Conservation (phyloP, 2,329 filamentous ascomycete genomes). For the Scedosporium aurantiacum region DNA sequence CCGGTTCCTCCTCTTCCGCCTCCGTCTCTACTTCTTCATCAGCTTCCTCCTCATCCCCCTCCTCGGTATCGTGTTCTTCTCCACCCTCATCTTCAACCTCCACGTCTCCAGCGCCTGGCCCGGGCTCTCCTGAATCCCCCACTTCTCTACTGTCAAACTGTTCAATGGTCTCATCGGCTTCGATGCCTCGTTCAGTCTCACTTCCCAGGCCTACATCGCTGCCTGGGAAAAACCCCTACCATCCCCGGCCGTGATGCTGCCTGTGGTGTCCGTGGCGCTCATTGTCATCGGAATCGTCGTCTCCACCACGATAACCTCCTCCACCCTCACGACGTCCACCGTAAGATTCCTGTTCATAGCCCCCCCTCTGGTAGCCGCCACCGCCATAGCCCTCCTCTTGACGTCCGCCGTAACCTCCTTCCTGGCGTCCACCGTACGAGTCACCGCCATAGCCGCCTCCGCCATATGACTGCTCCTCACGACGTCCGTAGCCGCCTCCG, state of each 20-base stretch:
- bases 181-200: conserved; percentile 12
- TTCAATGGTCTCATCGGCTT: conserved; percentile 11
- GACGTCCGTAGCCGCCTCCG: conserved; percentile 11
- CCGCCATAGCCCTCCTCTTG: conserved; percentile 12
- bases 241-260: background rate
- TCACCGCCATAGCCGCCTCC: conserved; percentile 14
- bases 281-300: background rate
- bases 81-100: conserved; percentile 8
- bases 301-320: background rate
- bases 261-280: conserved; percentile 11
- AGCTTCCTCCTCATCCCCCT: background rate
- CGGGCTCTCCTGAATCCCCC: conserved; percentile 5
- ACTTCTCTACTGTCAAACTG: conserved; percentile 9
- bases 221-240: conserved; percentile 2
- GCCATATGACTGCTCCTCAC: conserved; percentile 12
- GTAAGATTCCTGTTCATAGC: conserved; percentile 4
- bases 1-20: background rate
- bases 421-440: conserved; percentile 14
- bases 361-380: conserved; percentile 11
- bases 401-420: conserved; percentile 13
- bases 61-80: background rate
- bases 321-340: background rate
- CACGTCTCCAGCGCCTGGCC: background rate
- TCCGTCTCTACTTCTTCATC: background rate
- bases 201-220: background rate